A percentile compares a stretch with the other conserved stretches of the same genome.
These are phyloP conservation scores for Cymbopogon citratus DNA, from an alignment of 176 grass and related monocot species.

Conservation along the genomic window DNA sequence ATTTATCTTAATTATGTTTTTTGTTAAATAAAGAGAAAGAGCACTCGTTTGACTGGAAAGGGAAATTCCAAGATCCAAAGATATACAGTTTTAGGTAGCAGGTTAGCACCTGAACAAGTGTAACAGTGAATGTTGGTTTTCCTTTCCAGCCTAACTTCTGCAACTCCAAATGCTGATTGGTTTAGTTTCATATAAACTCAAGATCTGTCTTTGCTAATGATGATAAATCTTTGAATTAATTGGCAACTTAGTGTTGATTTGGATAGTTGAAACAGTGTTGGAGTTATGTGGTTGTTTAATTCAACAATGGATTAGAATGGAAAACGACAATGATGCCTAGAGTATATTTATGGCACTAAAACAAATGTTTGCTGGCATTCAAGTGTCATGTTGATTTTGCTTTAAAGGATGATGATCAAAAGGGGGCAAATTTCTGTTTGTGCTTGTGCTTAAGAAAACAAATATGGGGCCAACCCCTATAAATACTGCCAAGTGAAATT, in stretches of 20 bases:
- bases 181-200: constrained; percentile 14
- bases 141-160: constrained; percentile 1
- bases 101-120: not conserved
- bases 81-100: constrained; percentile 16
- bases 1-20: constrained; percentile 24
- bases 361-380: constrained; percentile 47
- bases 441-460: constrained; percentile 33
- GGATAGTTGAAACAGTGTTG: constrained; percentile 37
- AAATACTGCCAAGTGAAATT: constrained; percentile 54
- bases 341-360: constrained; percentile 43
- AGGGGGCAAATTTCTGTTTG: constrained; percentile 21
- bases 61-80: constrained; percentile 8
- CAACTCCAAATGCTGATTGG: not conserved
- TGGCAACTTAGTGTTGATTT: constrained; percentile 15
- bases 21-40: constrained; percentile 17
- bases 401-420: constrained; percentile 42
- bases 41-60: constrained; percentile 23
- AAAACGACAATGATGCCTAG: constrained; percentile 39
- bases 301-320: constrained; percentile 21
- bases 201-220: not conserved
- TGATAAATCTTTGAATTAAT: constrained; percentile 26
- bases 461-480: constrained; percentile 37
- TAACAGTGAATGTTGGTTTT: not conserved
- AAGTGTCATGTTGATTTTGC: constrained; percentile 48
- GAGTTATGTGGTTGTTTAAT: constrained; percentile 36